Evolutionary conservation across 345 rosid species (phyloP), one percentile per base, ranked within the genome.

Genomic region (Corchorus olitorius): DNA sequence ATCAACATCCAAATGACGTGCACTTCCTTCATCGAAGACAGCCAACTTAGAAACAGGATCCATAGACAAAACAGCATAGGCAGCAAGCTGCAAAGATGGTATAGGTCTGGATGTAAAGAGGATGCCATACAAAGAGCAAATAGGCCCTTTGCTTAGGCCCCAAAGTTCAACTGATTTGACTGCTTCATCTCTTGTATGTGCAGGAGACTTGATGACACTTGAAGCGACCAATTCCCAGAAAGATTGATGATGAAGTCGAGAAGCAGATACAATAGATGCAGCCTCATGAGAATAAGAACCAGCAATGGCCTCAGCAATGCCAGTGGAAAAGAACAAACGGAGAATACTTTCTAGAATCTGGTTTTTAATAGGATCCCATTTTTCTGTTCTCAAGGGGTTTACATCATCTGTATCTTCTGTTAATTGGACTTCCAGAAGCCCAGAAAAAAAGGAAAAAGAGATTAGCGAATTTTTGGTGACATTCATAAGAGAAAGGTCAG

Each of bases 151-250:
- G 82, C 91, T 85, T 67, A 95, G 86, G 13, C 97, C 97, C 99
- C 99, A 92, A 77, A 90, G 90, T 77, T 93, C 96, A 78, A 92
- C 85, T 37, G 97, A 93, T 83, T 83, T 93, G 73, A 90, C 90
- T 41, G 99, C 98, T 88, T 90, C 87, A 65, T 89, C 98, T 82
- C 92, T 92, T 48, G 86, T 85, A 72, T 82, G 82, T 43, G 82
- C 76, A 58, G 97, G 85, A 76, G 99, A 89, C 65, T 83, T 83
- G 4, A 89, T 79, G 74, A 86, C 91, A 73, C 86, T 86, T 64
- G 82, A 79, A 64, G 97, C 98, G 74, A 95, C 93, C 80, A 85
- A 79, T 76, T 93, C 90, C 99, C 99, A 93, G 85, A 93, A 90
- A 58, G 78, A 87, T 63, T 77, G 74, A 84, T 84, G 82, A 76